Conservation (phyloP, 164 flowering plant genomes). For the Malania oleifera region DNA sequence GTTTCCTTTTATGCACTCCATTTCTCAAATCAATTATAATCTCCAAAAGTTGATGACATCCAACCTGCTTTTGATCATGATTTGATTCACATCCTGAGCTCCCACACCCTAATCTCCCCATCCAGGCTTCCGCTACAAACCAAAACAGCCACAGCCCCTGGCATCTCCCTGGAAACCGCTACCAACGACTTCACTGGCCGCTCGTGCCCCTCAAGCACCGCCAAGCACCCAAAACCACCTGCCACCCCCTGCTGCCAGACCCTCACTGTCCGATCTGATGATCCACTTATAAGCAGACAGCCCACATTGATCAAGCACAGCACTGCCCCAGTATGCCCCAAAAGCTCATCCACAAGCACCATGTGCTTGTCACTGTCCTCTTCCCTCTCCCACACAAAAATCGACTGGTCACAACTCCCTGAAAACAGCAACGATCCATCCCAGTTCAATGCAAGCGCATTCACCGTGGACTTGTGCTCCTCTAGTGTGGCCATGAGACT, state of each 20-base stretch:
- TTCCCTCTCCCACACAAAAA: constrained; percentile 88
- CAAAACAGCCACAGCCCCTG: constrained; percentile 26
- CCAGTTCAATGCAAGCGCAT: constrained; percentile 55
- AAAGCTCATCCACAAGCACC: constrained; percentile 66
- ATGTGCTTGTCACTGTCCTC: constrained; percentile 68
- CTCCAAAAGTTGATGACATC: too few species aligned
- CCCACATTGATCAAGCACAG: constrained; percentile 50
- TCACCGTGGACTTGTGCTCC: constrained; percentile 81
- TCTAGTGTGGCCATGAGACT: constrained; percentile 56
- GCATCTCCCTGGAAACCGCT: constrained; percentile 26
- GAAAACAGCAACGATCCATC: constrained; percentile 70
- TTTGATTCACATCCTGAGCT: too few species aligned
- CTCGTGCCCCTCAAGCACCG: constrained; percentile 57
- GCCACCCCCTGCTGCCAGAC: constrained; percentile 51
- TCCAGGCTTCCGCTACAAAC: constrained; percentile 72
- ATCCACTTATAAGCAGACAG: constrained; percentile 71
- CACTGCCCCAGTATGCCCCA: constrained; percentile 70
- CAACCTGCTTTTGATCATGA: too few species aligned
- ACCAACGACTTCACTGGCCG: constrained; percentile 70
- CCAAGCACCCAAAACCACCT: constrained; percentile 44
- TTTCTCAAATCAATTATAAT: too few species aligned
- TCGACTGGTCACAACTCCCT: constrained; percentile 84
- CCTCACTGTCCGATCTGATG: constrained; percentile 87
- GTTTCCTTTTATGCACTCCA: too few species aligned
- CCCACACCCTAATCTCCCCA: constrained; percentile 73